These are phyloP conservation scores for Colletotrichum lindemuthianum DNA, from an alignment of 2,329 filamentous ascomycete species.

Conservation along the genomic window DNA sequence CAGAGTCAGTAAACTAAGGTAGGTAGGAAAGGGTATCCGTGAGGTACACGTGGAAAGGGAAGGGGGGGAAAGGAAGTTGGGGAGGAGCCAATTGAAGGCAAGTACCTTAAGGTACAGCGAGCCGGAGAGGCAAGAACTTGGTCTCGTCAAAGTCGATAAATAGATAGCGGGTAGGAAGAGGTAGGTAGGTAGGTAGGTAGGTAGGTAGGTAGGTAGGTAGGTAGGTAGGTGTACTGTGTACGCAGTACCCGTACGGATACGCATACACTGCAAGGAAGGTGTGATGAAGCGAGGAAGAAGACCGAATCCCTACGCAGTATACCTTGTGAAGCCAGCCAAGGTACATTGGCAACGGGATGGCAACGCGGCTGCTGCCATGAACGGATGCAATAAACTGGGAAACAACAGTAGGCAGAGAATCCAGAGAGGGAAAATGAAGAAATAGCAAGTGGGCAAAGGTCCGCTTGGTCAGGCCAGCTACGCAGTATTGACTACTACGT, in stretches of 20 bases:
- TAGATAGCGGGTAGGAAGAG: too few species aligned
- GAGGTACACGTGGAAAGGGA: too few species aligned
- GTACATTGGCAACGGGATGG: conserved; percentile 16
- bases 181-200: background rate
- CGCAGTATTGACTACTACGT: too few species aligned
- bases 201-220: conserved; percentile 1
- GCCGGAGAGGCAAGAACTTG: conserved; percentile 1
- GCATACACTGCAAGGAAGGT: too few species aligned
- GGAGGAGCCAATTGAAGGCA: too few species aligned
- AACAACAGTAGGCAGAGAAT: conserved; percentile 10
- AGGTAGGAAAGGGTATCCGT: too few species aligned
- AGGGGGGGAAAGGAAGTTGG: too few species aligned
- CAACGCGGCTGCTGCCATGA: conserved; percentile 8
- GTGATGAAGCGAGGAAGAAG: conserved; percentile 34
- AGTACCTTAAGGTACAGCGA: background rate
- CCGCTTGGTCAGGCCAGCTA: too few species aligned
- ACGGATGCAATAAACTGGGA: conserved; percentile 11
- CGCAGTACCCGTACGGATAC: too few species aligned
- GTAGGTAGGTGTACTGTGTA: conserved; percentile 18
- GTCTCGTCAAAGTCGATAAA: too few species aligned
- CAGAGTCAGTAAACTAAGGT: too few species aligned
- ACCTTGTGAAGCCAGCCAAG: too few species aligned
- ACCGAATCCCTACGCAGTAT: background rate
- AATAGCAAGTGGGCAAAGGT: background rate
- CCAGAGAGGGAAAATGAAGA: background rate